Conservation (phyloP, 768 basidiomycete genomes). For the Cystofilobasidium bisporidii region DNA sequence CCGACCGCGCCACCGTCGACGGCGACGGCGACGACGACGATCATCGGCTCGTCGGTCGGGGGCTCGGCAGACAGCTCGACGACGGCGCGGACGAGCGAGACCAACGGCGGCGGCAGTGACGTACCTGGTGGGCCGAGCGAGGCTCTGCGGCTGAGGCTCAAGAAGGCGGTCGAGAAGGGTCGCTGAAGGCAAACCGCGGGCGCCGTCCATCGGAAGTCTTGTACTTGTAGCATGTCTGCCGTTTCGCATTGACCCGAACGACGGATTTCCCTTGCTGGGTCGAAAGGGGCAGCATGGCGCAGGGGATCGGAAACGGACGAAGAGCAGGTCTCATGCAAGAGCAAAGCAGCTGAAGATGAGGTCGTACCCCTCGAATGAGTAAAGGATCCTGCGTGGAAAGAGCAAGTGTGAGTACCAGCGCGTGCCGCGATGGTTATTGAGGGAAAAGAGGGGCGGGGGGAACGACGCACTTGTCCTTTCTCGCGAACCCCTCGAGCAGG, state of each 20-base stretch:
- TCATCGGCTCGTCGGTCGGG: background rate
- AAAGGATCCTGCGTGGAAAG: conserved; percentile 54
- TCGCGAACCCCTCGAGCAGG: conserved; percentile 58
- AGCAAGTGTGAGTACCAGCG: too few relatives aligned
- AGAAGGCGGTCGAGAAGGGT: conserved; percentile 23
- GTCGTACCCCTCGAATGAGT: conserved; percentile 90
- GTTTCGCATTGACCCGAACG: too few relatives aligned
- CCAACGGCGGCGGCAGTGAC: background rate
- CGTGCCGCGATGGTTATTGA: too few relatives aligned
- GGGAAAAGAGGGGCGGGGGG: background rate
- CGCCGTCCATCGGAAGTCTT: too few relatives aligned
- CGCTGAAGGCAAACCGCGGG: too few relatives aligned
- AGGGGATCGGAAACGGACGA: too few relatives aligned
- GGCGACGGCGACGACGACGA: too few relatives aligned
- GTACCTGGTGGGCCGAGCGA: background rate
- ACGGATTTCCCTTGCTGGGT: too few relatives aligned
- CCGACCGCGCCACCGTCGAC: background rate
- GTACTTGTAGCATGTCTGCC: too few relatives aligned
- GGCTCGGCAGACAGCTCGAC: background rate
- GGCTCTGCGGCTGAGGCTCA: conserved; percentile 14
- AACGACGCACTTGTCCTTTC: conserved; percentile 63
- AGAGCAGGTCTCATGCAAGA: background rate
- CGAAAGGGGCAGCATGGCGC: too few relatives aligned
- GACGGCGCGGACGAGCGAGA: background rate
- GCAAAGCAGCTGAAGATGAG: conserved; percentile 79